These are phyloP conservation scores for Phytophthora brassicae DNA, from an alignment of 352 stramenopile genomes.

Conservation along the genomic window DNA sequence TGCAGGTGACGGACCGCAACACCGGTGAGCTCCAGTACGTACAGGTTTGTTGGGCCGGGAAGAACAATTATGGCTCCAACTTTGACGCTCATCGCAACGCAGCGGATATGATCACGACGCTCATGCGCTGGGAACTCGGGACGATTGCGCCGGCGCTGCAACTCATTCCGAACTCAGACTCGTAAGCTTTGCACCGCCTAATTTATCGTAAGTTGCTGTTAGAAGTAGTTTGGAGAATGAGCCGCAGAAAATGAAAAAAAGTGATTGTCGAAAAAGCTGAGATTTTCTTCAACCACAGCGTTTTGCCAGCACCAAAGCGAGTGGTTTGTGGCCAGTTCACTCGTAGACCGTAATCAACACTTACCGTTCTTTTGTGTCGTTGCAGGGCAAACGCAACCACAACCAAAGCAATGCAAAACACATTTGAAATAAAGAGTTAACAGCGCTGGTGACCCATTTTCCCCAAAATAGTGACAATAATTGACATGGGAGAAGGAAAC, in stretches of 20 bases:
- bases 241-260: conserved; percentile 1
- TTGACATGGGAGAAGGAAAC: too few species aligned
- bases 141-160: conserved; percentile 43
- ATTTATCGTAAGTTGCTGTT: conserved; percentile 25
- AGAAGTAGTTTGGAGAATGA: conserved; percentile 26
- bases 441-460: too few species aligned
- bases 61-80: conserved; percentile 51
- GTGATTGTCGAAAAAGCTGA: neutral
- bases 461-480: too few species aligned
- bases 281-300: conserved; percentile 35
- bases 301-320: conserved; percentile 18
- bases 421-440: too few species aligned
- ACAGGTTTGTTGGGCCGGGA: conserved; percentile 48
- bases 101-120: conserved; percentile 44
- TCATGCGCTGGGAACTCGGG: conserved; percentile 52
- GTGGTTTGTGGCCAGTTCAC: conserved; percentile 15
- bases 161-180: conserved; percentile 26
- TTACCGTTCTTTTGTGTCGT: conserved; percentile 17
- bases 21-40: conserved; percentile 31
- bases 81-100: conserved; percentile 51
- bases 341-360: conserved; percentile 23
- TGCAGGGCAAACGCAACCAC: conserved; percentile 18
- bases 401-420: conserved; percentile 22
- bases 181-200: conserved; percentile 1
- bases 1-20: conserved; percentile 33